Evolutionary conservation across 345 rosid species (phyloP), one percentile per base, ranked within the genome.

Genomic region (Erysimum cheiranthoides): DNA sequence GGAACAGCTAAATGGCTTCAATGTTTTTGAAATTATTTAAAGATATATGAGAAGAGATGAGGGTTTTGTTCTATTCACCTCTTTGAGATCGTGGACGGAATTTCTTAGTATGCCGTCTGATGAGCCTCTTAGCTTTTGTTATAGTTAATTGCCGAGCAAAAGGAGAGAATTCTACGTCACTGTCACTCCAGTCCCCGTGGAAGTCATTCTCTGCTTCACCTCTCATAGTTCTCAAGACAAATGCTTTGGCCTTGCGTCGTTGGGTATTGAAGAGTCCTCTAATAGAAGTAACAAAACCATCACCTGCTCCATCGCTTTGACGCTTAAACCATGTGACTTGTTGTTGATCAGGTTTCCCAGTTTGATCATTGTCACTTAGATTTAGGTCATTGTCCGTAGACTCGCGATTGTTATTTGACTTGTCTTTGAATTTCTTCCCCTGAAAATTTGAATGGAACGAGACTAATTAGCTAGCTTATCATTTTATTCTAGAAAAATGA

Each of bases 381-480:
- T 84, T 83, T 21, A 95, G 86, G 62, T 90, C 98, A 46, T 82
- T 85, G 54, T 90, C 97, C 7, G 91, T 90, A 27, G 84, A 82
- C 36, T 86, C 96, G 10, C 67, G 82, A 65, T 87, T 92, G 81
- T 82, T 77, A 8, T 86, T 87, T 63, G 85, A 62, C 78, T 90
- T 95, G 78, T 92, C 97, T 83, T 92, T 95, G 71, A 95, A 95
- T 74, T 95, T 95, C 83, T 92, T 90, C 78, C 96, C 99, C 98
- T 95, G 81, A 53, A 79, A 73, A 80, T 67, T 36, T 53, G 52
- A 21, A 10, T 38, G 6, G 56, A 36, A 42, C 21, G 39, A 45
- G 32, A 30, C 43, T 16, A n/a, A 12, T 62, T 27, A 54, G 66
- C 50, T 52, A 18, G 14, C 45, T 57, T 40, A 30, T 36, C 4